A percentile compares a stretch with the other conserved stretches of the same genome.
These are phyloP conservation scores for Ceratobasidium papillatum DNA, from an alignment of 1,284 basidiomycete species.

Conservation along the genomic window DNA sequence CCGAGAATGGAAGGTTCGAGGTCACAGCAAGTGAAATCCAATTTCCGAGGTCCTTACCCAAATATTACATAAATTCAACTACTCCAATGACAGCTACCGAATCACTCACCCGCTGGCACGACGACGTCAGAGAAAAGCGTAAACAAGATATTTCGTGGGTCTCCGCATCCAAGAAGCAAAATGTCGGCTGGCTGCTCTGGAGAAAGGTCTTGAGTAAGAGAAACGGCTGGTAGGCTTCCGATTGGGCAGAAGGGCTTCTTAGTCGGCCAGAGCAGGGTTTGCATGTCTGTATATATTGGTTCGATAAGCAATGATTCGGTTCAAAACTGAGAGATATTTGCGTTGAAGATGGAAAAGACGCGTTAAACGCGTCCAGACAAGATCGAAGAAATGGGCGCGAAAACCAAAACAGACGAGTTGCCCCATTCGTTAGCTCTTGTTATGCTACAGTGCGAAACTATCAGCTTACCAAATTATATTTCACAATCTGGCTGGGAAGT, in stretches of 20 bases:
- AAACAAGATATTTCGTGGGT: slow-evolving; percentile 65
- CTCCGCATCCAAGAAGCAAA: slow-evolving; percentile 66
- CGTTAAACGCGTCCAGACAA: too few relatives aligned
- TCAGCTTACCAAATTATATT: not conserved
- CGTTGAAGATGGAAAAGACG: too few relatives aligned
- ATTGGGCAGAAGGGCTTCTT: slow-evolving; percentile 47
- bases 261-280: slow-evolving; percentile 48
- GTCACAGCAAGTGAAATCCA: slow-evolving; percentile 71
- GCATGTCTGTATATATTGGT: slow-evolving; percentile 46
- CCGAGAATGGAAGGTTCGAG: slow-evolving; percentile 66
- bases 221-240: slow-evolving; percentile 64
- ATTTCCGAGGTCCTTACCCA: slow-evolving; percentile 47
- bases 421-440: too few relatives aligned
- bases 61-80: too few relatives aligned
- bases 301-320: not conserved
- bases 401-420: too few relatives aligned
- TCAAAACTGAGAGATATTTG: not conserved
- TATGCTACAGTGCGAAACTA: too few relatives aligned
- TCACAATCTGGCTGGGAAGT: too few relatives aligned
- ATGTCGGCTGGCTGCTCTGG: slow-evolving; percentile 58
- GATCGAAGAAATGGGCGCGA: too few relatives aligned
- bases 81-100: slow-evolving; percentile 15
- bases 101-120: not conserved
- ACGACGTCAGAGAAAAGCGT: slow-evolving; percentile 60
- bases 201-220: slow-evolving; percentile 59